Conservation (phyloP, 2,329 filamentous ascomycete genomes). For the Neocatenulostroma microsporum region DNA sequence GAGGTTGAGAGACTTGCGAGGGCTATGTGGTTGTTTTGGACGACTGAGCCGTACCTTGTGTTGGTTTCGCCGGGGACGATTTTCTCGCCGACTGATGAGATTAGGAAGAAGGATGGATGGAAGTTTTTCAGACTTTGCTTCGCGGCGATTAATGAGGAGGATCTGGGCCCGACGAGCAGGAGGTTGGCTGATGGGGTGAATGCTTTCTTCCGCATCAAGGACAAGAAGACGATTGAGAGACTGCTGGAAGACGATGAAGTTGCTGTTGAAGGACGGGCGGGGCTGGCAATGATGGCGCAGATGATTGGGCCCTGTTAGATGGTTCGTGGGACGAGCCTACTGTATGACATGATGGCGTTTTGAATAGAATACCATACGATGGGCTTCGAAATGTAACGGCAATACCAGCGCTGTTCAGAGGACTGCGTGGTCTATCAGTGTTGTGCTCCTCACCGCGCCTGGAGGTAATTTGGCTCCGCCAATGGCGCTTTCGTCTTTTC, state of each 20-base stretch:
- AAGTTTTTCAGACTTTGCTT: slow-evolving; percentile 74
- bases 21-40: slow-evolving; percentile 65
- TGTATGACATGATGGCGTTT: too few relatives aligned
- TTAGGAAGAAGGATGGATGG: slow-evolving; percentile 55
- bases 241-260: slow-evolving; percentile 40
- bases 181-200: slow-evolving; percentile 62
- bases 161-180: slow-evolving; percentile 54
- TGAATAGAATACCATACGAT: too few relatives aligned
- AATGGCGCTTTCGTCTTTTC: too few relatives aligned
- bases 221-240: slow-evolving; percentile 57
- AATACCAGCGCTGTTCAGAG: too few relatives aligned
- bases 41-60: slow-evolving; percentile 59
- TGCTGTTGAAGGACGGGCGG: slow-evolving; percentile 5
- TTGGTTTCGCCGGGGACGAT: slow-evolving; percentile 64
- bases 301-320: slow-evolving; percentile 18
- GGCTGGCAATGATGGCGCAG: slow-evolving; percentile 9
- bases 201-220: slow-evolving; percentile 70
- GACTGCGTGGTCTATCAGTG: too few relatives aligned
- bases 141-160: slow-evolving; percentile 68
- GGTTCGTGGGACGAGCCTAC: too few relatives aligned
- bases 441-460: too few relatives aligned
- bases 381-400: too few relatives aligned
- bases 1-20: slow-evolving; percentile 50
- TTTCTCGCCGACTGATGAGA: slow-evolving; percentile 60
- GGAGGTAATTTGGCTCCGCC: too few relatives aligned